Evolutionary conservation across 139 green algal genomes (phyloP).

Genomic region (Pycnococcus provasolii): DNA sequence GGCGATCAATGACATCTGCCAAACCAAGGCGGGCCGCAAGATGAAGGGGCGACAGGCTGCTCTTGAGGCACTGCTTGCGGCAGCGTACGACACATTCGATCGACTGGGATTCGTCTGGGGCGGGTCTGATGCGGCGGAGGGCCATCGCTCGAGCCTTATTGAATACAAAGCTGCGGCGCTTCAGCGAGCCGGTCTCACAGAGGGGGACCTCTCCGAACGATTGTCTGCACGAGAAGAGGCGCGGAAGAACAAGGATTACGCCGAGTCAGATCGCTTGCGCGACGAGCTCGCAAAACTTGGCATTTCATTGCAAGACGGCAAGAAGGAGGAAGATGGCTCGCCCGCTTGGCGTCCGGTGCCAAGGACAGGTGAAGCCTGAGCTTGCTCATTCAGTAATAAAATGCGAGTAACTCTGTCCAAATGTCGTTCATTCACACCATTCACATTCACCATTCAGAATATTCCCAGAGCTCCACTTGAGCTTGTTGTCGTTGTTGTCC

Average conservation of each 20-base stretch:
- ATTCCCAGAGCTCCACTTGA: too few relatives aligned
- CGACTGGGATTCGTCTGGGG: slow-evolving; percentile 32
- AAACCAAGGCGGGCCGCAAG: slow-evolving; percentile 54
- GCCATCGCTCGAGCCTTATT: slow-evolving; percentile 23
- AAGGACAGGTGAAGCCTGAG: too few relatives aligned
- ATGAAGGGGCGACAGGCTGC: slow-evolving; percentile 29
- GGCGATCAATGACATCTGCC: slow-evolving; percentile 63
- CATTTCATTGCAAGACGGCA: slow-evolving; percentile 6
- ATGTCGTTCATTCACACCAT: too few relatives aligned
- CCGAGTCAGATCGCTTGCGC: slow-evolving; percentile 18
- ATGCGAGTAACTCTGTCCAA: too few relatives aligned
- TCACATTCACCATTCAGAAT: too few relatives aligned
- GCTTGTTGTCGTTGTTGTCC: too few relatives aligned
- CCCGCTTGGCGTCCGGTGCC: too few relatives aligned
- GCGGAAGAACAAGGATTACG: slow-evolving; percentile 63
- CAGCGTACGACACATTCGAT: slow-evolving; percentile 20
- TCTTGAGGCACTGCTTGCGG: slow-evolving; percentile 8
- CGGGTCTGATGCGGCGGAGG: neutral
- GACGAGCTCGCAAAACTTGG: slow-evolving; percentile 18
- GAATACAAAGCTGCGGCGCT: slow-evolving; percentile 54
- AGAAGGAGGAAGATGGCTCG: too few relatives aligned
- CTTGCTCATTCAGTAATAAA: too few relatives aligned
- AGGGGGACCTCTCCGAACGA: slow-evolving; percentile 43
- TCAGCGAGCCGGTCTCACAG: slow-evolving; percentile 46
- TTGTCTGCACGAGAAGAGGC: slow-evolving; percentile 32